Base-by-base conservation (phyloP, 768 basidiomycete species). In the Cystobasidium onofrii region DNA sequence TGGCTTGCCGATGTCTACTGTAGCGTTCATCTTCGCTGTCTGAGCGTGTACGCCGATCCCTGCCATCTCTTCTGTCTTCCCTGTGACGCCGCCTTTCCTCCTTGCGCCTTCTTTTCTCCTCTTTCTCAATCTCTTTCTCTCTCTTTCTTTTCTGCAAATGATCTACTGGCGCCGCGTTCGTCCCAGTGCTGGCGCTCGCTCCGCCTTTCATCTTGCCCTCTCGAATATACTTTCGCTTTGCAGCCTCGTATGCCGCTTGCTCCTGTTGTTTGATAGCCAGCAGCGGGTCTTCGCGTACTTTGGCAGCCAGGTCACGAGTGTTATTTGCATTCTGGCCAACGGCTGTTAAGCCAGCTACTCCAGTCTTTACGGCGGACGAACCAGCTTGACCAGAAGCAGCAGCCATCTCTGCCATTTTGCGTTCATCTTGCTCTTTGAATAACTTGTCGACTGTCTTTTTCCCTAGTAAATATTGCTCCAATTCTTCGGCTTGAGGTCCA, bases 261-360 rank as follows among this genome's bases (percentile, higher is more conserved):
- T 99, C 95, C 79, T 97, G 95, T 80, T 93, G 90, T 82, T 97
- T 98, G 83, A 99, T 98, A 17, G 90, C 91, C n/a, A 99, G 85
- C 4, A 98, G 80, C 4, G 96, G 96, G 79, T 99, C 96, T 81
- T 98, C 96, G 39, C 96, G 89, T 75, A 99, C 88, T 82, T 99
- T 98, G 33, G 92, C 84, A 25, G 92, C 90, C 54, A 91, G 86
- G 78, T 99, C 96, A 34, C 94, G 88, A 36, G 83, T 84, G 52
- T 84, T 89, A 80, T 98, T 98, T 77, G 96, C 95, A 80, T 93
- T 96, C 80, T 96, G 72, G 12, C 74, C 64, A 10, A 76, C 67
- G 15, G 76, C 76, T 46, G 76, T 75, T 2, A 75, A 64, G 3
- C 74, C 76, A 25, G 71, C 74, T 2, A 74, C 54, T 0, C 64